Conservation (phyloP, 2,329 filamentous ascomycete genomes). For the Aspergillus sp. region DNA sequence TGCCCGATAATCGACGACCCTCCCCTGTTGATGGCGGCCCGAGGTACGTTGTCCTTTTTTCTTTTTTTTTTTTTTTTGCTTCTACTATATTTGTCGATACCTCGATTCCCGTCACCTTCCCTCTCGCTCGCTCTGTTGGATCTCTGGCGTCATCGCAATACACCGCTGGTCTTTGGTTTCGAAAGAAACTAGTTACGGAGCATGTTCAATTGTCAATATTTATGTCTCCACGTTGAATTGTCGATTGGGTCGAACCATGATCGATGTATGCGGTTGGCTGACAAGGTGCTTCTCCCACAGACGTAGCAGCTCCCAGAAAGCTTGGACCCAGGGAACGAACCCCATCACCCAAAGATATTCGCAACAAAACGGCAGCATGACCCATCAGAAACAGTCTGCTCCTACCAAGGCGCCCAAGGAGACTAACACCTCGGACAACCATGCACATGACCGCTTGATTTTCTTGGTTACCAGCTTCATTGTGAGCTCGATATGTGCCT, state of each 20-base stretch:
- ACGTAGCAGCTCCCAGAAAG: slow-evolving; percentile 52
- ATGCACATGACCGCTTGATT: slow-evolving; percentile 54
- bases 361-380: slow-evolving; percentile 50
- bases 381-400: slow-evolving; percentile 35
- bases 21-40: slow-evolving; percentile 49
- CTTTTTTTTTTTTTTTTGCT: slow-evolving; percentile 6
- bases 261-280: slow-evolving; percentile 12
- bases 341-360: slow-evolving; percentile 52
- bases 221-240: neutral
- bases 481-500: slow-evolving; percentile 38
- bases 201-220: neutral
- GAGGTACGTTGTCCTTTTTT: slow-evolving; percentile 41
- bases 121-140: neutral
- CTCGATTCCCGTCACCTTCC: neutral
- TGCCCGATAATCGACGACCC: slow-evolving; percentile 48
- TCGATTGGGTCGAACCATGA: neutral
- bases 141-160: neutral
- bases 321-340: slow-evolving; percentile 56
- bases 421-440: slow-evolving; percentile 48
- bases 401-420: slow-evolving; percentile 42
- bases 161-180: neutral
- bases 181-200: neutral
- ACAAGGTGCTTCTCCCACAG: slow-evolving; percentile 17
- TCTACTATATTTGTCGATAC: slow-evolving; percentile 5
- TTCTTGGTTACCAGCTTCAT: slow-evolving; percentile 54